A percentile compares a stretch with the other conserved stretches of the same genome.
These are phyloP conservation scores for Crithidia expoeki DNA, from an alignment of 208 protist species.

Conservation along the genomic window DNA sequence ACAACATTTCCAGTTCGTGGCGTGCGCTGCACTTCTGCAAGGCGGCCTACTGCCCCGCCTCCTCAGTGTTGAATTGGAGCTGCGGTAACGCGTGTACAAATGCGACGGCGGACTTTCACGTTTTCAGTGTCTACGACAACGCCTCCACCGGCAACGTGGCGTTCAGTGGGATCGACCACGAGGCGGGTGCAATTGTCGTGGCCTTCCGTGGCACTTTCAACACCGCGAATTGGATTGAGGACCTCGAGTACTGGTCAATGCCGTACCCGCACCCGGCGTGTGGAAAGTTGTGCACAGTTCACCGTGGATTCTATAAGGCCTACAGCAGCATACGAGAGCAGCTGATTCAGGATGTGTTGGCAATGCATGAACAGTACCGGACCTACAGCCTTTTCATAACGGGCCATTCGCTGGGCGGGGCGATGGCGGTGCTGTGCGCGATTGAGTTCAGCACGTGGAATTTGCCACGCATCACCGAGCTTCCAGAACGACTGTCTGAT, in stretches of 20 bases:
- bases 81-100: slow-evolving; percentile 38
- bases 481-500: background rate
- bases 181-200: slow-evolving; percentile 37
- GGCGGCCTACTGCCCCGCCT: slow-evolving; percentile 50
- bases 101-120: slow-evolving; percentile 28
- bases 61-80: slow-evolving; percentile 32
- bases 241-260: slow-evolving; percentile 51
- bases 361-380: slow-evolving; percentile 38
- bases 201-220: slow-evolving; percentile 69
- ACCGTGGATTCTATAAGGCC: slow-evolving; percentile 61
- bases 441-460: slow-evolving; percentile 37
- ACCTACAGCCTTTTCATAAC: slow-evolving; percentile 56
- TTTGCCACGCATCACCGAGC: background rate
- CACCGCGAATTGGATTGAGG: slow-evolving; percentile 66
- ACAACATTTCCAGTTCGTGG: slow-evolving; percentile 22
- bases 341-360: slow-evolving; percentile 37
- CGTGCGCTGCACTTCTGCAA: slow-evolving; percentile 54
- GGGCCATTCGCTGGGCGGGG: slow-evolving; percentile 82
- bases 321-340: slow-evolving; percentile 42
- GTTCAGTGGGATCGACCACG: slow-evolving; percentile 42
- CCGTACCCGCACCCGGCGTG: slow-evolving; percentile 38
- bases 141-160: slow-evolving; percentile 36
- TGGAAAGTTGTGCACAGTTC: slow-evolving; percentile 38
- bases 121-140: slow-evolving; percentile 44
- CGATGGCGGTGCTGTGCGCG: slow-evolving; percentile 54